Percentiles rank a stretch among this genome's conserved stretches.
Evolutionary conservation across 768 basidiomycete genomes (phyloP).

Genomic region (Psilocybe azurescens): DNA sequence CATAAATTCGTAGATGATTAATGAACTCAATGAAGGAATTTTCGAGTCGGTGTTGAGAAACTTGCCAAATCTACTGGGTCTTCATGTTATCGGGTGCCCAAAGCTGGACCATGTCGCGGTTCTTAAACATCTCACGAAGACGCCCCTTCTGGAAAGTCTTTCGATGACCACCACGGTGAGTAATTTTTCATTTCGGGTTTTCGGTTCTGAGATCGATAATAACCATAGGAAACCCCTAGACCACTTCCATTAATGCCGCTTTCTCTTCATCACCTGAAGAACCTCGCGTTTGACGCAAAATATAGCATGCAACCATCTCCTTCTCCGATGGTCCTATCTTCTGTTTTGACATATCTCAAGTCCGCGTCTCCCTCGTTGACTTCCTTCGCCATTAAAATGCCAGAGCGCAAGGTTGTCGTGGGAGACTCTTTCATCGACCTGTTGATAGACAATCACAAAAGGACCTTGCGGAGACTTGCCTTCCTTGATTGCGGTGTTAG

Average conservation of each 20-base stretch:
- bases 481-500: conserved; percentile 53
- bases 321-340: conserved; percentile 30
- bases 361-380: conserved; percentile 35
- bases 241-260: conserved; percentile 33
- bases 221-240: conserved; percentile 40
- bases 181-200: conserved; percentile 4
- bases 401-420: conserved; percentile 46
- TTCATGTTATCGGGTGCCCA: conserved; percentile 67
- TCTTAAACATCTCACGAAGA: conserved; percentile 49
- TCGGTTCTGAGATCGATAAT: conserved; percentile 7
- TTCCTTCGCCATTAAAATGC: conserved; percentile 49
- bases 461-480: conserved; percentile 47
- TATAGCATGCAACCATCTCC: conserved; percentile 35
- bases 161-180: conserved; percentile 67
- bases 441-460: conserved; percentile 45
- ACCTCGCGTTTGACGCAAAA: conserved; percentile 60
- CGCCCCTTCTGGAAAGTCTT: conserved; percentile 62
- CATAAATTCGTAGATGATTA: conserved; percentile 49
- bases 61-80: conserved; percentile 56
- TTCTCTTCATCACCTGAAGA: conserved; percentile 45
- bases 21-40: conserved; percentile 56
- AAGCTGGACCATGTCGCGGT: conserved; percentile 58
- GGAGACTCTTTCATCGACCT: conserved; percentile 45
- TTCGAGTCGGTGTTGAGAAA: conserved; percentile 52
- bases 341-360: conserved; percentile 38